Conservation (phyloP, 192 early-diverging fungal species). For the Rhizoclosmatium globosum region DNA sequence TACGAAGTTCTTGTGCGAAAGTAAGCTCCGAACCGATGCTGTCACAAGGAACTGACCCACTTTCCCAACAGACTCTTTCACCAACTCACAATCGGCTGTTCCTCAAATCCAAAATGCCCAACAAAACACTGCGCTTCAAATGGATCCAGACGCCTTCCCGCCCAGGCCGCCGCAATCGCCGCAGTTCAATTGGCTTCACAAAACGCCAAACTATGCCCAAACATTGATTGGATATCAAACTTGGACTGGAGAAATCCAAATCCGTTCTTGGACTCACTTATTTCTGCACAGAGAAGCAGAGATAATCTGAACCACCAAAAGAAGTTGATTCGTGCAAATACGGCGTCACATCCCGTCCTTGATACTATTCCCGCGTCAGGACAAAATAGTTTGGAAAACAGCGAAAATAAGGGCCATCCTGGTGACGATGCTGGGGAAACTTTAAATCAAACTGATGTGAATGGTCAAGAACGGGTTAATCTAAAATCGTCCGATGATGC, state of each 20-base stretch:
- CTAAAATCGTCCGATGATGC: not conserved
- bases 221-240: not conserved
- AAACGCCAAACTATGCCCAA: not conserved
- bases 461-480: not conserved
- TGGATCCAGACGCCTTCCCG: slow-evolving; percentile 40
- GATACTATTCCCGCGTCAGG: not conserved
- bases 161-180: slow-evolving; percentile 61
- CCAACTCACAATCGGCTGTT: slow-evolving; percentile 59
- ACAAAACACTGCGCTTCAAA: slow-evolving; percentile 56
- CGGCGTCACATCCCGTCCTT: not conserved
- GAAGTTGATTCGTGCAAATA: not conserved
- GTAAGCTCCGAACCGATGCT: not conserved
- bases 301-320: not conserved
- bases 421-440: not conserved
- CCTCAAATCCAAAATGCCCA: slow-evolving; percentile 44
- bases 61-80: slow-evolving; percentile 1
- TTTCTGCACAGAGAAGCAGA: not conserved
- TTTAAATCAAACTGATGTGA: not conserved
- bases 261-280: slow-evolving; percentile 26
- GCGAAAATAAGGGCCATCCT: not conserved
- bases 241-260: slow-evolving; percentile 31
- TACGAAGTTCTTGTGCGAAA: not conserved
- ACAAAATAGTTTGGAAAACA: not conserved
- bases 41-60: not conserved
- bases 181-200: slow-evolving; percentile 60